Percentiles rank a stretch among this genome's conserved stretches.
These are phyloP conservation scores for Chrysoporthe austroafricana DNA, from an alignment of 2,329 filamentous ascomycete species.

Conservation along the genomic window DNA sequence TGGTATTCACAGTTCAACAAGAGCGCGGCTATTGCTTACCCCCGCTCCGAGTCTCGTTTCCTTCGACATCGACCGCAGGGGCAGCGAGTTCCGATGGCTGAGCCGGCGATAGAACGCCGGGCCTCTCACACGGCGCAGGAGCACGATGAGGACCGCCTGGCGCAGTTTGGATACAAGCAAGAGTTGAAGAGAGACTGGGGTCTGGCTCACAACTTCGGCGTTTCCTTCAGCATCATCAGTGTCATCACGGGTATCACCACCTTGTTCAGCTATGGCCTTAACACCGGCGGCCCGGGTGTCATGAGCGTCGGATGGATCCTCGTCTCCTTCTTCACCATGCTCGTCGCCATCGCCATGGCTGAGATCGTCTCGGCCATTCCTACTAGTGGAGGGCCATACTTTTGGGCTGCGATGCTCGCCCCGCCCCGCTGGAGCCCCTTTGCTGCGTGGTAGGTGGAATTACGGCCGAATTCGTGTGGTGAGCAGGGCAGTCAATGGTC, in stretches of 20 bases:
- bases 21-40: neutral
- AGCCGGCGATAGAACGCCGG: constrained; percentile 34
- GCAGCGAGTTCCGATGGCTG: constrained; percentile 24
- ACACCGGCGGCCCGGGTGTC: constrained; percentile 58
- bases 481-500: neutral
- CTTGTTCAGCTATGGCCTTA: constrained; percentile 59
- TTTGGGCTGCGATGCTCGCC: constrained; percentile 62
- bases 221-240: constrained; percentile 65
- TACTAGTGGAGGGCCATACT: constrained; percentile 62
- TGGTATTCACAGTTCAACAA: neutral
- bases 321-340: constrained; percentile 58
- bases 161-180: constrained; percentile 63
- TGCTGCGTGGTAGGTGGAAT: constrained; percentile 38
- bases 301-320: constrained; percentile 61
- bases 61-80: neutral
- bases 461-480: neutral
- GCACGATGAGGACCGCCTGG: constrained; percentile 55
- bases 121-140: constrained; percentile 33
- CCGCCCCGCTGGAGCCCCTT: constrained; percentile 47
- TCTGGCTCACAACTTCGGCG: constrained; percentile 62
- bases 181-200: constrained; percentile 62
- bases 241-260: constrained; percentile 65
- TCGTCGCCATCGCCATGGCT: constrained; percentile 59
- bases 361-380: constrained; percentile 64
- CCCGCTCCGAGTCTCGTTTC: neutral